A percentile compares a stretch with the other conserved stretches of the same genome.
Evolutionary conservation across 768 basidiomycete genomes (phyloP).

Genomic region (Zangia roseola): DNA sequence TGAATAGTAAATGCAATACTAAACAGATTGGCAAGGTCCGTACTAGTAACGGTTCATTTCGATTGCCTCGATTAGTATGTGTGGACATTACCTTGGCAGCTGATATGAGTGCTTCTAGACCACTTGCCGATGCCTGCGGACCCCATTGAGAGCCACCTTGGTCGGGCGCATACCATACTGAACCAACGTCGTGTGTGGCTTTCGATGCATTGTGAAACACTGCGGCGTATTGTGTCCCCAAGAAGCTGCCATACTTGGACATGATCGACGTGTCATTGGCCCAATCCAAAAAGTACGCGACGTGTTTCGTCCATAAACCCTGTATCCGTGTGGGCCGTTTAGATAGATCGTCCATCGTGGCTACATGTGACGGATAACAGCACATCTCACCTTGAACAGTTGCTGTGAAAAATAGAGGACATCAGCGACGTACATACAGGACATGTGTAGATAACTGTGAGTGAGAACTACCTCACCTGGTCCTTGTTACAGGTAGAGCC

Average conservation of each 20-base stretch:
- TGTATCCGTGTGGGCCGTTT: slow-evolving; percentile 1
- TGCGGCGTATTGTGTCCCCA: slow-evolving; percentile 39
- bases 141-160: slow-evolving; percentile 29
- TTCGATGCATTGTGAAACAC: slow-evolving; percentile 40
- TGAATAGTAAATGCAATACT: too few relatives aligned
- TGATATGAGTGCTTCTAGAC: slow-evolving; percentile 30
- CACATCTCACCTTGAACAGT: slow-evolving; percentile 31
- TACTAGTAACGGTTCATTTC: slow-evolving; percentile 12
- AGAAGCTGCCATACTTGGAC: slow-evolving; percentile 39
- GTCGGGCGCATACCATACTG: slow-evolving; percentile 31
- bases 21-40: slow-evolving; percentile 10
- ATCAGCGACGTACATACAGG: not conserved
- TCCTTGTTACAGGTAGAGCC: slow-evolving; percentile 44
- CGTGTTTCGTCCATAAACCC: slow-evolving; percentile 53
- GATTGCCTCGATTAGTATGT: not conserved
- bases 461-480: slow-evolving; percentile 29
- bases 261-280: slow-evolving; percentile 42
- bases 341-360: not conserved
- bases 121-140: slow-evolving; percentile 29
- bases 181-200: slow-evolving; percentile 40
- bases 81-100: slow-evolving; percentile 21
- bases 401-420: slow-evolving; percentile 7
- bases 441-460: not conserved
- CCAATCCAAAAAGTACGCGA: slow-evolving; percentile 48
- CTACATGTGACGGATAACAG: not conserved